A percentile compares a stretch with the other conserved stretches of the same genome.
Conservation (phyloP, 2,329 filamentous ascomycete species). For the Fusarium sterilihyphosum region DNA sequence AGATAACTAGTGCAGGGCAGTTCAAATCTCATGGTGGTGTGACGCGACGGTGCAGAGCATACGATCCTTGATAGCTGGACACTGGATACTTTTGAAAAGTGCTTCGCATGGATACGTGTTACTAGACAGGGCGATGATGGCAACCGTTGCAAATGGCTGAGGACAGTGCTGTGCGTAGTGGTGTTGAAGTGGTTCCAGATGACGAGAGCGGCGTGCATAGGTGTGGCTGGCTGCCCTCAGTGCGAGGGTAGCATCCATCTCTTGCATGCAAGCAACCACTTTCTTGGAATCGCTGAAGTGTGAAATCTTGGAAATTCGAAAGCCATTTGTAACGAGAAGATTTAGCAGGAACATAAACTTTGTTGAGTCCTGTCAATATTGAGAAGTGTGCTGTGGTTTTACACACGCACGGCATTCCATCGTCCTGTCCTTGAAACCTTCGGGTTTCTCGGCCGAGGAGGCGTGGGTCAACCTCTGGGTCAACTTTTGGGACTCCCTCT, state of each 20-base stretch:
- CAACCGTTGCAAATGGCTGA: slow-evolving; percentile 23
- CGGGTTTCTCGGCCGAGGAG: slow-evolving; percentile 4
- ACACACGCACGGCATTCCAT: not conserved
- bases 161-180: slow-evolving; percentile 15
- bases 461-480: not conserved
- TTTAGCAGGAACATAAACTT: not conserved
- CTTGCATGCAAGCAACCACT: slow-evolving; percentile 19
- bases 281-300: slow-evolving; percentile 1
- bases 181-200: slow-evolving; percentile 38
- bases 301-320: slow-evolving; percentile 12
- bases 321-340: not conserved
- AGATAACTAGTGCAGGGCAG: slow-evolving; percentile 11
- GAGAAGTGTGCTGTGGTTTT: not conserved
- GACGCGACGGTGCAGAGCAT: slow-evolving; percentile 21
- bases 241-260: slow-evolving; percentile 34
- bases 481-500: slow-evolving; percentile 1
- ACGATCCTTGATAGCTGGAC: not conserved
- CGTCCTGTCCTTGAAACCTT: not conserved
- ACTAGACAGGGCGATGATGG: slow-evolving; percentile 18
- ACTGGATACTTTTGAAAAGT: not conserved
- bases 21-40: slow-evolving; percentile 13
- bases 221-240: slow-evolving; percentile 25
- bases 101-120: not conserved
- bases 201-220: slow-evolving; percentile 40
- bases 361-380: not conserved